A percentile compares a stretch with the other conserved stretches of the same genome.
Conservation (phyloP, 345 rosid genomes). For the Populus euphratica region DNA sequence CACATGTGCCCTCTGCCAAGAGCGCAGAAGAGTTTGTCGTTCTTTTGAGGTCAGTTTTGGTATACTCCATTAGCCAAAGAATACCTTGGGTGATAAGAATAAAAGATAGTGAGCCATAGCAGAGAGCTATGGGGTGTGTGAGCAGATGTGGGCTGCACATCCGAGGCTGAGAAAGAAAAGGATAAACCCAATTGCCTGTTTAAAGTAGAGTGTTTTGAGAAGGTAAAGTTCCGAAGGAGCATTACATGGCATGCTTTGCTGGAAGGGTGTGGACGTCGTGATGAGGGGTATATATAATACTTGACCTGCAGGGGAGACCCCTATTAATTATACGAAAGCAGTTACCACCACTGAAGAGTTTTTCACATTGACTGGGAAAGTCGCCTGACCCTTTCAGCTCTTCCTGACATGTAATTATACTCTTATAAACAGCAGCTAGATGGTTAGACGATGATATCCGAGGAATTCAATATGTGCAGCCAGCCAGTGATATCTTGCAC, state of each 20-base stretch:
- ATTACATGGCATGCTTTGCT: slow-evolving; percentile 47
- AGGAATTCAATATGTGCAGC: neutral
- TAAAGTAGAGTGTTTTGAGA: slow-evolving; percentile 34
- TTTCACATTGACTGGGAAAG: slow-evolving; percentile 35
- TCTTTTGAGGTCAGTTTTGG: slow-evolving; percentile 36
- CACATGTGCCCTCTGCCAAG: slow-evolving; percentile 42
- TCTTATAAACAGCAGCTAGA: slow-evolving; percentile 1
- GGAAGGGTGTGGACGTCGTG: slow-evolving; percentile 36
- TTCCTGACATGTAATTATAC: slow-evolving; percentile 52
- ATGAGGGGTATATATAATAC: neutral
- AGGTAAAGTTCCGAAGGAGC: slow-evolving; percentile 25
- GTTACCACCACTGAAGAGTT: slow-evolving; percentile 11
- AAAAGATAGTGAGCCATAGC: slow-evolving; percentile 23
- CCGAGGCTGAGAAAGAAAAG: slow-evolving; percentile 50
- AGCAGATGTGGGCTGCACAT: slow-evolving; percentile 37
- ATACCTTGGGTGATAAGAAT: slow-evolving; percentile 25
- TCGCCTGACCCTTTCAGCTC: slow-evolving; percentile 41
- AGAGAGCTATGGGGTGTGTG: slow-evolving; percentile 15
- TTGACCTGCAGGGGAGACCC: slow-evolving; percentile 12
- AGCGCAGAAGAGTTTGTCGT: slow-evolving; percentile 25
- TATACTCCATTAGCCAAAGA: slow-evolving; percentile 15
- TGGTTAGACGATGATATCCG: slow-evolving; percentile 6
- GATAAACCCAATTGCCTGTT: slow-evolving; percentile 48
- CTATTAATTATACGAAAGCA: slow-evolving; percentile 14
- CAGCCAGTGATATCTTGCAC: neutral